These are phyloP conservation scores for Dryas drummondii DNA, from an alignment of 306 rosid genomes.

Conservation along the genomic window DNA sequence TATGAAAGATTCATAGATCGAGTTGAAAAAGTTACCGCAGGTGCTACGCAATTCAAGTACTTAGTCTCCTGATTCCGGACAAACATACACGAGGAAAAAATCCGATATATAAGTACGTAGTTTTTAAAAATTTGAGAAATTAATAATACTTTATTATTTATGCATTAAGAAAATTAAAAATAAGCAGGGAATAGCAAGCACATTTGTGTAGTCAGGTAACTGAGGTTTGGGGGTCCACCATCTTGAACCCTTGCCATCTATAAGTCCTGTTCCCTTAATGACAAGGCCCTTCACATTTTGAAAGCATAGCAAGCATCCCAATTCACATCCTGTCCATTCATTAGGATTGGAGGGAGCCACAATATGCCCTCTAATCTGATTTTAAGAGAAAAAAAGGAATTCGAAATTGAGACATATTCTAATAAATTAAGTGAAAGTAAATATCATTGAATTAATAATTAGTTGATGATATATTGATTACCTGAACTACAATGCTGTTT, in stretches of 20 bases:
- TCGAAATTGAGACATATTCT: too few relatives aligned
- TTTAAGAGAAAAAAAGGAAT: too few relatives aligned
- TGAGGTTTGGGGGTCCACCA: slow-evolving; percentile 6
- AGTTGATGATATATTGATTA: neutral
- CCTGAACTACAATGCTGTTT: slow-evolving; percentile 14
- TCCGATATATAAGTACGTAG: too few relatives aligned
- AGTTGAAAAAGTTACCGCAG: neutral
- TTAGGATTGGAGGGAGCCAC: neutral
- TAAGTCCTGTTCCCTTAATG: slow-evolving; percentile 4
- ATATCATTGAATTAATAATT: too few relatives aligned
- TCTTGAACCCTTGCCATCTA: slow-evolving; percentile 7
- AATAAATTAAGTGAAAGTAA: too few relatives aligned
- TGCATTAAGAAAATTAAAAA: too few relatives aligned
- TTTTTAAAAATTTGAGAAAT: too few relatives aligned
- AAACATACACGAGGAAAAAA: neutral
- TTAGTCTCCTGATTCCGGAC: neutral
- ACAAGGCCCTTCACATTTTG: neutral
- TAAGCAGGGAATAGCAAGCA: too few relatives aligned
- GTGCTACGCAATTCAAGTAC: neutral
- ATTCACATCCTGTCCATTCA: slow-evolving; percentile 11
- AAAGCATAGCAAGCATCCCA: slow-evolving; percentile 5
- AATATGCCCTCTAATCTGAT: slow-evolving; percentile 9
- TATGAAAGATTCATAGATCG: too few relatives aligned
- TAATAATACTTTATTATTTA: too few relatives aligned
- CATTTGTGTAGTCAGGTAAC: too few relatives aligned